A percentile compares a stretch with the other conserved stretches of the same genome.
Conservation (phyloP, 371 early-diverging fungal species). For the Syncephalastrum contaminatum region DNA sequence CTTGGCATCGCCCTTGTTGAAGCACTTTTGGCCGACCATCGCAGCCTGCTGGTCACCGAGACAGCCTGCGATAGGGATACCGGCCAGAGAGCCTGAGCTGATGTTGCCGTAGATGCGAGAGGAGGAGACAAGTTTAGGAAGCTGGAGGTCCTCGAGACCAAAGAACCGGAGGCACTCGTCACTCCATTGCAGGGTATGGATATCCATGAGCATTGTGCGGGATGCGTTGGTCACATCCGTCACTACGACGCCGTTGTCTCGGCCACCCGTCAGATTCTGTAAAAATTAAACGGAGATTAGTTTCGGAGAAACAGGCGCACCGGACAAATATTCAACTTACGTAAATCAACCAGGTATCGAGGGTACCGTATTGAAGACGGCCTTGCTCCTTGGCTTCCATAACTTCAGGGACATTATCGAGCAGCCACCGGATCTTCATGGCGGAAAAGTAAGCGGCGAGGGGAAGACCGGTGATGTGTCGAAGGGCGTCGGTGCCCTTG, state of each 20-base stretch:
- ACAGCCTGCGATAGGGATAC: conserved; percentile 76
- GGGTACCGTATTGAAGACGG: conserved; percentile 74
- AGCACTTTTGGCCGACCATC: conserved; percentile 91
- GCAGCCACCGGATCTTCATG: conserved; percentile 88
- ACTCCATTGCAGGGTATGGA: conserved; percentile 81
- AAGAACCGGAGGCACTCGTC: conserved; percentile 75
- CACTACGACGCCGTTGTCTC: conserved; percentile 64
- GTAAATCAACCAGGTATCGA: conserved; percentile 92
- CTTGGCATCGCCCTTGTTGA: conserved; percentile 84
- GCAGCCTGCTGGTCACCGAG: conserved; percentile 97
- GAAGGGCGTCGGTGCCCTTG: conserved; percentile 49
- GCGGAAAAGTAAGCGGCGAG: conserved; percentile 92
- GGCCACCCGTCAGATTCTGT: conserved; percentile 84
- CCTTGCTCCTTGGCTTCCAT: conserved; percentile 34
- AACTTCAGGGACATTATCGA: conserved; percentile 76
- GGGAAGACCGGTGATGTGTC: conserved; percentile 79
- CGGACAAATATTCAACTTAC: conserved; percentile 41
- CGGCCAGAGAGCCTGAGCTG: conserved; percentile 51
- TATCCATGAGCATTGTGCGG: conserved; percentile 92
- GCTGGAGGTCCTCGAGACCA: conserved; percentile 52
- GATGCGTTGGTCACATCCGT: conserved; percentile 95
- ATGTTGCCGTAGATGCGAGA: conserved; percentile 77
- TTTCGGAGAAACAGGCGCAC: not conserved
- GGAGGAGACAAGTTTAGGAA: conserved; percentile 84
- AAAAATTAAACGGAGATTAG: conserved; percentile 2